Base-by-base conservation (phyloP, 176 grass and related monocot species). In the Triticum monococcum region DNA sequence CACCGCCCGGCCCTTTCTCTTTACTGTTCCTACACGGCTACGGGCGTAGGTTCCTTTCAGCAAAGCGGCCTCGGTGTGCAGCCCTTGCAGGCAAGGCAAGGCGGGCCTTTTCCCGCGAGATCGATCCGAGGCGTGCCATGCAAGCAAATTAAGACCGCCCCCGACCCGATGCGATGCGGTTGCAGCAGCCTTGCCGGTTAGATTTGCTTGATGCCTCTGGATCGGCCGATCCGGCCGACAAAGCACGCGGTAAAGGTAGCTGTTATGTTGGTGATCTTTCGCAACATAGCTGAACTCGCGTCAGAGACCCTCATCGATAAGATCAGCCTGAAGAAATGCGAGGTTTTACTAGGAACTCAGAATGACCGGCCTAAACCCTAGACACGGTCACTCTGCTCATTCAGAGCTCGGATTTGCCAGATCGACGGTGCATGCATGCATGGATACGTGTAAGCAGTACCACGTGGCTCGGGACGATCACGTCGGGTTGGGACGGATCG, bases 111-210 rank as follows among this genome's bases (percentile, higher is more conserved):
- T 20, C 6, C 17, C 56, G 68, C 56, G 24, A 79, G 82, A 89
- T 89, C 68, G 82, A 89, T 89, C 68, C 88, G 81, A 85, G 57
- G 45, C 88, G 82, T 85, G 25, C 13, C 31, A 81, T 68, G 36
- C 60, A 89, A 85, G 88, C 83, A 81, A 89, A 84, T 65, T 23
- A 76, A 70, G 38, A 12, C 50, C 50, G 50, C 16, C 50, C 45
- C 64, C 11, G 45, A 41, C 8, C 17, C 37, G 73, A 68, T 59
- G 32, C 75, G 36, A 68, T 68, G 45, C 64, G 8, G 2, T 43
- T 75, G 12, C 24, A 57, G 48, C 67, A 77, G 71, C 80, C 48
- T 83, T 43, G 46, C 24, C 8, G 80, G 9, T 81, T 36, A 50
- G 68, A 28, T 87, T 63, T 64, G 67, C 24, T 63, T 18, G 25